Conservation (phyloP, 2,329 filamentous ascomycete species). For the Exophiala sp. region DNA sequence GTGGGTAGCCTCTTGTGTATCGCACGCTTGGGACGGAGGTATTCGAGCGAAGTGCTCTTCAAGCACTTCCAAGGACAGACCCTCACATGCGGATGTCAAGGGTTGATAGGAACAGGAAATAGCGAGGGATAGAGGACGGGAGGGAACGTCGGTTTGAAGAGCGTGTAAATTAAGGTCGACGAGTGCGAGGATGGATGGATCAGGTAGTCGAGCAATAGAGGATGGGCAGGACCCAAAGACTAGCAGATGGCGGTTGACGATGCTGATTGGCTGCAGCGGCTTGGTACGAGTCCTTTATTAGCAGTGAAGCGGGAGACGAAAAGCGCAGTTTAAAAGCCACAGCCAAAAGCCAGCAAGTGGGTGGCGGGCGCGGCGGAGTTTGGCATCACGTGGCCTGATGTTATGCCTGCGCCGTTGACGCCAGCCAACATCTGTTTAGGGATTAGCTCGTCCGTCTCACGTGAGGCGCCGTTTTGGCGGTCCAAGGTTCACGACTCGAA, state of each 20-base stretch:
- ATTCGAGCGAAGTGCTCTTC: conserved; percentile 19
- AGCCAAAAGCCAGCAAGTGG: too few species aligned
- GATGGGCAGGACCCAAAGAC: conserved; percentile 13
- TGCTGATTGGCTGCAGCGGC: conserved; percentile 5
- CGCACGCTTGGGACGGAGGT: conserved; percentile 9
- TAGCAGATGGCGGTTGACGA: conserved; percentile 2
- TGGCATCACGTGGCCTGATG: too few species aligned
- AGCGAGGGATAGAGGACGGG: conserved; percentile 17
- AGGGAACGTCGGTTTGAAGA: background rate
- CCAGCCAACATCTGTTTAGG: background rate
- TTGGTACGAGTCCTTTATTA: too few species aligned
- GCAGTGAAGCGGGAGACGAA: too few species aligned
- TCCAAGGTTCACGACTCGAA: too few species aligned
- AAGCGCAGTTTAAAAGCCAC: too few species aligned
- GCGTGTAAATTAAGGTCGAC: conserved; percentile 3
- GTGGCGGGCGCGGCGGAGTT: too few species aligned
- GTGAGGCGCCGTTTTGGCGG: background rate
- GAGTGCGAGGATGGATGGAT: background rate
- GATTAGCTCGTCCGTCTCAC: background rate
- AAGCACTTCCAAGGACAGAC: conserved; percentile 13
- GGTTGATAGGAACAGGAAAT: conserved; percentile 24
- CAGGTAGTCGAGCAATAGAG: conserved; percentile 19
- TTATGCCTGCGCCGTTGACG: background rate
- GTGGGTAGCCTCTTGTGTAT: conserved; percentile 21
- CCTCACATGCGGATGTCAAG: conserved; percentile 19